Evolutionary conservation across 2,329 filamentous ascomycete genomes (phyloP).

Genomic region (Sordariomycetes sp.): DNA sequence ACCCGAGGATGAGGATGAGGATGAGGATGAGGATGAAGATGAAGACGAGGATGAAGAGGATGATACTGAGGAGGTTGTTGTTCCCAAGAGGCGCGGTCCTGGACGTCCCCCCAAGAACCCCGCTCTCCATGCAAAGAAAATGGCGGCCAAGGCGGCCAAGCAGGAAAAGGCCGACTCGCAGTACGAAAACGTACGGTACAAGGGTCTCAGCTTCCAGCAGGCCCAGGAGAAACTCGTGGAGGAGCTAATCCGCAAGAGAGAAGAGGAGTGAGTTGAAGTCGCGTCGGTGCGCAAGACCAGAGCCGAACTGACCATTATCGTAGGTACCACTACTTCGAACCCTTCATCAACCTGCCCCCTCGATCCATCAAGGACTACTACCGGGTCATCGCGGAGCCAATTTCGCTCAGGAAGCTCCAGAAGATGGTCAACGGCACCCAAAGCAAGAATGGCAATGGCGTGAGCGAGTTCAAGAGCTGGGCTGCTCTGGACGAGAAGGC

Average conservation of each 20-base stretch:
- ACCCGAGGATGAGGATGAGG: constrained; percentile 19
- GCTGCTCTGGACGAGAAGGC: constrained; percentile 69
- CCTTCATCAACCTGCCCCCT: constrained; percentile 70
- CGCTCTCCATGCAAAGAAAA: constrained; percentile 13
- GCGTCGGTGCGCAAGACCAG: not conserved
- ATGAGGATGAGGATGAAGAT: constrained; percentile 17
- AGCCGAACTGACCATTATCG: not conserved
- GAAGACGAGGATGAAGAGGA: constrained; percentile 17
- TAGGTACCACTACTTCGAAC: constrained; percentile 43
- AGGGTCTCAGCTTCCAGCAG: constrained; percentile 67
- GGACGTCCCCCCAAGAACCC: constrained; percentile 10
- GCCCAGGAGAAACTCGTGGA: constrained; percentile 79
- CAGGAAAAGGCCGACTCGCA: constrained; percentile 36
- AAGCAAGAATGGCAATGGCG: constrained; percentile 50
- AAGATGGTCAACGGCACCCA: constrained; percentile 67
- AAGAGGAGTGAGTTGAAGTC: constrained; percentile 44
- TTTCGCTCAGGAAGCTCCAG: constrained; percentile 67
- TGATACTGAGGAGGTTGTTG: constrained; percentile 9
- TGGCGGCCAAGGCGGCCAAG: constrained; percentile 6
- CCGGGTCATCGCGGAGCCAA: constrained; percentile 67
- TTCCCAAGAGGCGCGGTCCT: constrained; percentile 4
- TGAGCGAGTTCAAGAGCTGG: constrained; percentile 72
- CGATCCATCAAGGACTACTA: constrained; percentile 78
- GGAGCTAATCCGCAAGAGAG: constrained; percentile 59
- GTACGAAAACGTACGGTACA: constrained; percentile 50